These are phyloP conservation scores for Penicillium cinerascens DNA, from an alignment of 495 filamentous ascomycete genomes.

Conservation along the genomic window DNA sequence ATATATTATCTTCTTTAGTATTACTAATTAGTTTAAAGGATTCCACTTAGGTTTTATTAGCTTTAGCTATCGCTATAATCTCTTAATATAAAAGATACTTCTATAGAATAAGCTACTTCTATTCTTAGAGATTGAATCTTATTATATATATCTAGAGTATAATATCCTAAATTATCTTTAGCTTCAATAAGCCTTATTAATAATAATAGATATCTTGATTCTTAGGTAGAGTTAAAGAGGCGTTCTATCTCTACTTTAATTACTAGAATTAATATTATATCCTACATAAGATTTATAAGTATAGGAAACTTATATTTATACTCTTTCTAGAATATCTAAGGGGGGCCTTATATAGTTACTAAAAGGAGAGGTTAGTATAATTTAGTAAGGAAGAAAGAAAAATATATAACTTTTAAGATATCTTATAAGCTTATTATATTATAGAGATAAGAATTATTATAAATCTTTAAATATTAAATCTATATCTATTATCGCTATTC, in stretches of 20 bases:
- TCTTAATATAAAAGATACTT: slow-evolving; percentile 2
- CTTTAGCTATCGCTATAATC: slow-evolving; percentile 3
- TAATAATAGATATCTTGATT: too few species aligned
- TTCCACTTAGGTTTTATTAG: slow-evolving; percentile 2
- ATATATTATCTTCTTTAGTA: slow-evolving; percentile 1
- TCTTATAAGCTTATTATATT: not conserved
- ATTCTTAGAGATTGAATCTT: not conserved
- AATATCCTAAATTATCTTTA: slow-evolving; percentile 4
- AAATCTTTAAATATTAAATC: not conserved
- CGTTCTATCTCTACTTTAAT: too few species aligned
- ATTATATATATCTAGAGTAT: slow-evolving; percentile 2
- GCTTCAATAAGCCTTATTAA: too few species aligned
- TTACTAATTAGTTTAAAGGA: slow-evolving; percentile 3
- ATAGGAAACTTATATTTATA: too few species aligned
- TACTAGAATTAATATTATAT: too few species aligned
- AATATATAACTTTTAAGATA: too few species aligned
- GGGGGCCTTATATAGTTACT: too few species aligned
- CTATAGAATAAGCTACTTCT: slow-evolving; percentile 2
- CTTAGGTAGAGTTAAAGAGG: too few species aligned
- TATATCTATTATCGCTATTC: not conserved
- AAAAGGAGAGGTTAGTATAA: too few species aligned
- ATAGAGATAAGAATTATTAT: not conserved
- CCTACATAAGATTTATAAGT: too few species aligned
- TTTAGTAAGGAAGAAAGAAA: too few species aligned
- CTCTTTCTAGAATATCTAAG: too few species aligned